Conservation (phyloP, 169 alveolate species). For the Plasmodium yoelii region DNA sequence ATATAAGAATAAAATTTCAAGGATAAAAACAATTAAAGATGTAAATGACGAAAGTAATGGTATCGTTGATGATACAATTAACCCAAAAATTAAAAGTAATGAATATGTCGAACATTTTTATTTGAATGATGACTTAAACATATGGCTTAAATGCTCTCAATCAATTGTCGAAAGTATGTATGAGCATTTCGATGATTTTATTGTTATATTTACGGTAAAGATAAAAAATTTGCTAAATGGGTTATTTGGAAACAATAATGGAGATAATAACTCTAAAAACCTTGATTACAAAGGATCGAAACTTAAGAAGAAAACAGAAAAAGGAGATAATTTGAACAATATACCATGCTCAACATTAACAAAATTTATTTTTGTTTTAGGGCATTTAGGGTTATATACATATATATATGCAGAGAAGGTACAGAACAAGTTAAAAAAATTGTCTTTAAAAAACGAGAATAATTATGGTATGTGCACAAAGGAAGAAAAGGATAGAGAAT, state of each 20-base stretch:
- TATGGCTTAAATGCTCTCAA: conserved; percentile 60
- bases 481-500: conserved; percentile 73
- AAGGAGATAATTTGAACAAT: conserved; percentile 1
- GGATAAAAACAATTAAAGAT: neutral
- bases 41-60: neutral
- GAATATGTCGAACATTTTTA: neutral
- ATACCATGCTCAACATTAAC: conserved; percentile 43
- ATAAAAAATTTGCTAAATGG: conserved; percentile 19
- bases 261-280: neutral
- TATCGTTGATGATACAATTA: neutral
- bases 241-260: neutral
- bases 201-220: conserved; percentile 26
- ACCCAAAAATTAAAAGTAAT: neutral
- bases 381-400: conserved; percentile 72
- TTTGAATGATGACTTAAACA: conserved; percentile 26
- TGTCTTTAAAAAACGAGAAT: conserved; percentile 44
- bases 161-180: conserved; percentile 73
- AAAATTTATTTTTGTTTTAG: conserved; percentile 52
- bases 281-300: conserved; percentile 13
- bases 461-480: conserved; percentile 73
- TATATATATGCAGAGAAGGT: conserved; percentile 69
- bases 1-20: neutral
- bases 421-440: conserved; percentile 51
- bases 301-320: conserved; percentile 1
- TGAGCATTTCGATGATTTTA: conserved; percentile 58